Percentiles rank a stretch among this genome's conserved stretches.
Evolutionary conservation across 164 flowering plant species (phyloP).

Genomic region (Santalum album): DNA sequence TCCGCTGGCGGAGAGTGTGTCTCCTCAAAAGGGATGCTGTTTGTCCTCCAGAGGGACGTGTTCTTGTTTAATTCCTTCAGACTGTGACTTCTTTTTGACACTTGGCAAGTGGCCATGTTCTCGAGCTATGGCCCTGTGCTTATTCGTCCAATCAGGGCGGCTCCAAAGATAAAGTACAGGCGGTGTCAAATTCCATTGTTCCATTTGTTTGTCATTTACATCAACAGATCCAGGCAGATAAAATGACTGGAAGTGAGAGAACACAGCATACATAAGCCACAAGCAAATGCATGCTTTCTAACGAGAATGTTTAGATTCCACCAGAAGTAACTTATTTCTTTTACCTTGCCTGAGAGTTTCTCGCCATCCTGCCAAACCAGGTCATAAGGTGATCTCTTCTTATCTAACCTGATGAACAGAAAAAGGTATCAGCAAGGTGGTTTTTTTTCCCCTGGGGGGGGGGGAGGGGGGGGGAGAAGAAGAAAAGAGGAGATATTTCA

Average conservation of each 20-base stretch:
- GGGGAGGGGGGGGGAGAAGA: too few relatives aligned
- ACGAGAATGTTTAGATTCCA: neutral
- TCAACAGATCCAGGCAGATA: slow-evolving; percentile 83
- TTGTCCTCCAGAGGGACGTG: too few relatives aligned
- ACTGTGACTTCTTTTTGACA: neutral
- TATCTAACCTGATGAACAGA: slow-evolving; percentile 41
- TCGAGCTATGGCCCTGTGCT: slow-evolving; percentile 49
- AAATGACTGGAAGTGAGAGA: slow-evolving; percentile 49
- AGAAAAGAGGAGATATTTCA: too few relatives aligned
- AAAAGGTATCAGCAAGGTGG: slow-evolving; percentile 3
- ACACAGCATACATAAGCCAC: neutral
- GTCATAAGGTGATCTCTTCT: slow-evolving; percentile 58
- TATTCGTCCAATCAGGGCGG: slow-evolving; percentile 51
- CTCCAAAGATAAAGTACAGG: slow-evolving; percentile 88
- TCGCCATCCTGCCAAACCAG: slow-evolving; percentile 59
- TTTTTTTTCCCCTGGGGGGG: too few relatives aligned
- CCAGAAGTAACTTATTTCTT: too few relatives aligned
- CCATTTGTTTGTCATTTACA: slow-evolving; percentile 52
- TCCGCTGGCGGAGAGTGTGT: too few relatives aligned
- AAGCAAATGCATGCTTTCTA: neutral
- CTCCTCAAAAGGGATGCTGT: neutral
- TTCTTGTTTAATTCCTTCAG: neutral
- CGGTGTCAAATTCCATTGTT: slow-evolving; percentile 60
- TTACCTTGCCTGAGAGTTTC: slow-evolving; percentile 62
- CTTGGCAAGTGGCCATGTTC: slow-evolving; percentile 19